These are phyloP conservation scores for Tetrapisispora namnaoensis DNA, from an alignment of 805 yeast species.

Conservation along the genomic window DNA sequence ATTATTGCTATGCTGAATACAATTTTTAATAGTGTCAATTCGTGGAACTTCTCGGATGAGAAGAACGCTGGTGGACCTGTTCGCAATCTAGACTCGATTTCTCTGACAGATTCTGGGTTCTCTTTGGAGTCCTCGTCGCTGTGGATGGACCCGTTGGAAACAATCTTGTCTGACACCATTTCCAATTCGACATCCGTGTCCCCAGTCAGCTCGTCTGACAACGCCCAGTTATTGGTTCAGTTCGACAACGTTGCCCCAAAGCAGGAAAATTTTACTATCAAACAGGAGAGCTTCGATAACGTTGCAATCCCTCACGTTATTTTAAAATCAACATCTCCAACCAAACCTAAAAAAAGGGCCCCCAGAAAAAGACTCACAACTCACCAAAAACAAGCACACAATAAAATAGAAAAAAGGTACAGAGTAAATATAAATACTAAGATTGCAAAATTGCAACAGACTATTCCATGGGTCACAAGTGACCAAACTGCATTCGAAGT, in stretches of 20 bases:
- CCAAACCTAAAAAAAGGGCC: constrained; percentile 17
- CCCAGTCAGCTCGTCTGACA: constrained; percentile 15
- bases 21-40: background rate
- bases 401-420: constrained; percentile 62
- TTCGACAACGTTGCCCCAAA: background rate
- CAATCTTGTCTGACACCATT: constrained; percentile 10
- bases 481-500: constrained; percentile 55
- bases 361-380: constrained; percentile 41
- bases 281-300: background rate
- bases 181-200: constrained; percentile 18
- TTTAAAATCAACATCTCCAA: background rate
- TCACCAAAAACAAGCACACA: constrained; percentile 61
- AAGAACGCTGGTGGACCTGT: background rate
- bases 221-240: constrained; percentile 3
- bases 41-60: background rate
- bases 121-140: constrained; percentile 5
- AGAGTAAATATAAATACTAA: constrained; percentile 64
- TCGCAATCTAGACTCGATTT: background rate
- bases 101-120: constrained; percentile 2
- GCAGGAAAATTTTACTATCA: background rate
- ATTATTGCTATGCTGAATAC: background rate
- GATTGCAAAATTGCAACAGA: constrained; percentile 55
- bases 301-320: background rate
- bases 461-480: constrained; percentile 57
- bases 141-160: constrained; percentile 25